These are phyloP conservation scores for Entonaema liquescens DNA, from an alignment of 495 filamentous ascomycete species.

Conservation along the genomic window DNA sequence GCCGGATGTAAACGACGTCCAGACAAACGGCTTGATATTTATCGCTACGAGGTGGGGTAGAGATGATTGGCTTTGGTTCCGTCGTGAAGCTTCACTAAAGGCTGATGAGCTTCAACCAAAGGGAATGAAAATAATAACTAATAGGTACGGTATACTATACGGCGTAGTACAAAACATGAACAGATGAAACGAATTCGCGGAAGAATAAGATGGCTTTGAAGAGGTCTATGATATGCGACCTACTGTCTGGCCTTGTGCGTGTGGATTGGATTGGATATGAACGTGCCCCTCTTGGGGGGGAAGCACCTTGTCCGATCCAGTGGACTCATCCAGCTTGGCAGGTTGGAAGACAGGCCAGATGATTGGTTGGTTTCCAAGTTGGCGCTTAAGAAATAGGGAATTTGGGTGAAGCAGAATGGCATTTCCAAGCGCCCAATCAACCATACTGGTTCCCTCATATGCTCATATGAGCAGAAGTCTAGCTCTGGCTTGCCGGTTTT, in stretches of 20 bases:
- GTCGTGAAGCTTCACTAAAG: constrained; percentile 20
- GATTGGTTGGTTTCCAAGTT: constrained; percentile 29
- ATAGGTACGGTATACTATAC: constrained; percentile 15
- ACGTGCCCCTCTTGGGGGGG: constrained; percentile 13
- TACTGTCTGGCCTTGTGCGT: constrained; percentile 26
- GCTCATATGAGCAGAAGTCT: background rate
- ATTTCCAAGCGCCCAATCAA: constrained; percentile 42
- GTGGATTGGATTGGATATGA: too few species aligned
- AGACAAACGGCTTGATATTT: background rate
- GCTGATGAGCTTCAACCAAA: constrained; percentile 20
- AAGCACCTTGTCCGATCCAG: constrained; percentile 26
- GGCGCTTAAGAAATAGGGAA: constrained; percentile 42
- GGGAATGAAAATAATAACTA: constrained; percentile 14
- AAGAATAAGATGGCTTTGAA: constrained; percentile 31
- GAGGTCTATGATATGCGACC: constrained; percentile 43
- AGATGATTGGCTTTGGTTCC: constrained; percentile 33
- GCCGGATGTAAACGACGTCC: constrained; percentile 12
- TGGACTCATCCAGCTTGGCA: constrained; percentile 36
- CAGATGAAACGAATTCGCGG: constrained; percentile 33
- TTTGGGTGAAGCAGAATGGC: constrained; percentile 34
- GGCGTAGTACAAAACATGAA: constrained; percentile 18
- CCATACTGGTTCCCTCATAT: constrained; percentile 31
- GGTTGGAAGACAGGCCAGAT: constrained; percentile 23
- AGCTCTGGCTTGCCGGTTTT: constrained; percentile 22
- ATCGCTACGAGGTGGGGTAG: constrained; percentile 33